phyloP scores from a whole-genome alignment of 257 asterid genomes.

The Scutellaria minor region DNA sequence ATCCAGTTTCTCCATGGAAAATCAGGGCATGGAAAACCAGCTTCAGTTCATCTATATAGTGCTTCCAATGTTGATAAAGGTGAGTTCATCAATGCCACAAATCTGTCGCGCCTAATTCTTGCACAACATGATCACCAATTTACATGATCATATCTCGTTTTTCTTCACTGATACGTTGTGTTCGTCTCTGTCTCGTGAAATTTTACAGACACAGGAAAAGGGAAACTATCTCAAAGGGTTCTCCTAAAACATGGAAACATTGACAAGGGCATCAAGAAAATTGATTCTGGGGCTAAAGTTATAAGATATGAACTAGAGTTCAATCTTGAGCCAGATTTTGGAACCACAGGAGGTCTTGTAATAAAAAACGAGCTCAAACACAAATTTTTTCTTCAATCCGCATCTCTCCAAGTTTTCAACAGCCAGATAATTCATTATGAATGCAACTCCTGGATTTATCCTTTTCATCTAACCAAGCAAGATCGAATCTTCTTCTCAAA shows the following conservation, averaged over 20 bases:
- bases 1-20: conserved; percentile 39
- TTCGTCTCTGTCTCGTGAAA: background rate
- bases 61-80: conserved; percentile 41
- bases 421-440: conserved; percentile 41
- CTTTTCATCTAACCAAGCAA: conserved; percentile 38
- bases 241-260: conserved; percentile 37
- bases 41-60: conserved; percentile 45
- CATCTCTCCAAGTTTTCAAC: conserved; percentile 35
- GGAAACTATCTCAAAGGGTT: conserved; percentile 37
- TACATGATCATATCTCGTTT: background rate
- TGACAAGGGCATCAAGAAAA: conserved; percentile 14
- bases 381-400: conserved; percentile 45
- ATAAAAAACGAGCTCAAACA: conserved; percentile 43
- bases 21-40: conserved; percentile 42
- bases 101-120: background rate
- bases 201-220: conserved; percentile 39
- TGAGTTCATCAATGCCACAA: conserved; percentile 29
- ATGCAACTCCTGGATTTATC: conserved; percentile 60
- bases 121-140: background rate
- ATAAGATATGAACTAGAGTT: conserved; percentile 36
- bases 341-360: conserved; percentile 46
- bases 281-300: conserved; percentile 14
- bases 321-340: conserved; percentile 40
- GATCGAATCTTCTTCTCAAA: conserved; percentile 54
- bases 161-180: background rate